These are phyloP conservation scores for Fonsecaea nubica DNA, from an alignment of 2,329 filamentous ascomycete genomes.

Conservation along the genomic window DNA sequence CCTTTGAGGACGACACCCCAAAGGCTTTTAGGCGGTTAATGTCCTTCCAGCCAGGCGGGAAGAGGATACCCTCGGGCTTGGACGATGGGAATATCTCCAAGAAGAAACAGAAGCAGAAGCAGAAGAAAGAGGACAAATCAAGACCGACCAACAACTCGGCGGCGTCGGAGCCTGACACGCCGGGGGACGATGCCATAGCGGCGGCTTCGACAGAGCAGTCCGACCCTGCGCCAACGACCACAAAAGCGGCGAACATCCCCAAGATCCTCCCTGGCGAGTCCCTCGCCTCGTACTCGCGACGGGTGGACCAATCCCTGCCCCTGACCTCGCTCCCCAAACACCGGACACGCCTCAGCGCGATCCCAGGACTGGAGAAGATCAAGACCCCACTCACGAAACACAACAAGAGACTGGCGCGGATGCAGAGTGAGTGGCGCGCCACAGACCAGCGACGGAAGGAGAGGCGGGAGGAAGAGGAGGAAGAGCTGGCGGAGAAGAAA, in stretches of 20 bases:
- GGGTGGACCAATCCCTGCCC: slow-evolving; percentile 85
- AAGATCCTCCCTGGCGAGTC: slow-evolving; percentile 84
- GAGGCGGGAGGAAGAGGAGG: slow-evolving; percentile 76
- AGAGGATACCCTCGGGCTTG: slow-evolving; percentile 67
- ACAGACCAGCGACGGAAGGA: slow-evolving; percentile 66
- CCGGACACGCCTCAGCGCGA: slow-evolving; percentile 53
- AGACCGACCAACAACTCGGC: slow-evolving; percentile 38
- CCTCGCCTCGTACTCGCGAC: slow-evolving; percentile 77
- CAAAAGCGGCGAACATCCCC: slow-evolving; percentile 41
- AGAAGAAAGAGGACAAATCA: slow-evolving; percentile 38
- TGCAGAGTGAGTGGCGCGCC: slow-evolving; percentile 65
- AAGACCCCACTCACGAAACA: slow-evolving; percentile 76
- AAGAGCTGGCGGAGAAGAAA: slow-evolving; percentile 67
- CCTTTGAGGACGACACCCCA: slow-evolving; percentile 75
- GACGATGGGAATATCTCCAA: slow-evolving; percentile 66
- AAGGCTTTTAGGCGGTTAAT: slow-evolving; percentile 87
- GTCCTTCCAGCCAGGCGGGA: slow-evolving; percentile 69
- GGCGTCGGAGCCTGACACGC: slow-evolving; percentile 39
- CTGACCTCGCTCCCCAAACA: slow-evolving; percentile 70
- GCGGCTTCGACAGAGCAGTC: not conserved
- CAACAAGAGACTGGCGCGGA: slow-evolving; percentile 74
- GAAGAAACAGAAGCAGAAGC: slow-evolving; percentile 55
- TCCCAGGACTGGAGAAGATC: slow-evolving; percentile 62
- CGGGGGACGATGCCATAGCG: slow-evolving; percentile 10
- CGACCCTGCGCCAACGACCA: not conserved